These are phyloP conservation scores for Trichoderma asperelloides DNA, from an alignment of 495 filamentous ascomycete genomes.

Conservation along the genomic window DNA sequence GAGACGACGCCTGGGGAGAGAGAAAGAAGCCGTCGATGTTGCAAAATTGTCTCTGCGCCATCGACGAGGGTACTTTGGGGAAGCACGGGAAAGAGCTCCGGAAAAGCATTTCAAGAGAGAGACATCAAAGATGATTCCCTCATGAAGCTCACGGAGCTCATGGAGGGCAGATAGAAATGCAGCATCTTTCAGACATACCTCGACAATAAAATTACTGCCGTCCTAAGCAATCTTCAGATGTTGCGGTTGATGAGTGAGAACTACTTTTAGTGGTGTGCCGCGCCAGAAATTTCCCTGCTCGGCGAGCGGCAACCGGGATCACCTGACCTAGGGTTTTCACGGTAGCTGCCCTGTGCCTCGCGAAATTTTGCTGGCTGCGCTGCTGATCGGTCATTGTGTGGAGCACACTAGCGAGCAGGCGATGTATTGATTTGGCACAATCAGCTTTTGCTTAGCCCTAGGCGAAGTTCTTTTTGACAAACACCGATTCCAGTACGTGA, in stretches of 20 bases:
- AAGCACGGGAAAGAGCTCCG: neutral
- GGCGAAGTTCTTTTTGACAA: conserved; percentile 16
- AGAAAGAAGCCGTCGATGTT: neutral
- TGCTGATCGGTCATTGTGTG: neutral
- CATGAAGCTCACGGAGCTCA: conserved; percentile 14
- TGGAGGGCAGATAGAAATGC: conserved; percentile 17
- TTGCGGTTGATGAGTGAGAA: conserved; percentile 27
- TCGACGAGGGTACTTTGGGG: neutral
- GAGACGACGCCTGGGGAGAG: neutral
- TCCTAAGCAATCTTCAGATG: conserved; percentile 48
- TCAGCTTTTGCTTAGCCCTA: neutral
- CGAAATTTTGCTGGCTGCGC: neutral
- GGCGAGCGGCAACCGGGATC: neutral
- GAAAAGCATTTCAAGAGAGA: conserved; percentile 7
- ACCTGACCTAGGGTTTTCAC: conserved; percentile 16
- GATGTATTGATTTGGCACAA: neutral
- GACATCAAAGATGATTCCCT: conserved; percentile 10
- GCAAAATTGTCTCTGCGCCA: neutral
- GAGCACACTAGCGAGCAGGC: conserved; percentile 1
- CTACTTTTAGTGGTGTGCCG: conserved; percentile 17
- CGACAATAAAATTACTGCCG: conserved; percentile 44
- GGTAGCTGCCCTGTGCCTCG: conserved; percentile 13
- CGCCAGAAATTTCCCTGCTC: conserved; percentile 1
- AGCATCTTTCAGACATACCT: conserved; percentile 41
- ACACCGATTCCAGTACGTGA: conserved; percentile 18